These are phyloP conservation scores for Aureobasidium zeae DNA, from an alignment of 2,329 filamentous ascomycete genomes.

Conservation along the genomic window DNA sequence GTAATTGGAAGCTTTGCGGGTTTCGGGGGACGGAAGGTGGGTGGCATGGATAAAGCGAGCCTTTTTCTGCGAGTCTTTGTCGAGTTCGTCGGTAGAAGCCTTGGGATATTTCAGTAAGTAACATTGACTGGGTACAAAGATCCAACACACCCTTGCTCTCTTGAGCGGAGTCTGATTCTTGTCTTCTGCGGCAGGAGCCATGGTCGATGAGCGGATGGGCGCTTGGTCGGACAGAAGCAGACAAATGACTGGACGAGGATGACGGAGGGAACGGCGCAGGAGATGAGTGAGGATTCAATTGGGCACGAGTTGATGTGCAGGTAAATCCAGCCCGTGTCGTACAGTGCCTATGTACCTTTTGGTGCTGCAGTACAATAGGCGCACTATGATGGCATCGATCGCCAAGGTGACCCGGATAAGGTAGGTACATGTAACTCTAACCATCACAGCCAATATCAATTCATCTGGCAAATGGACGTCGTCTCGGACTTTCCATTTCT, in stretches of 20 bases:
- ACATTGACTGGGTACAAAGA: no score
- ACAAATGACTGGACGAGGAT: background rate
- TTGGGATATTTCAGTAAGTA: conserved; percentile 33
- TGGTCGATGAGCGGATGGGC: background rate
- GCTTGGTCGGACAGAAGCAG: background rate
- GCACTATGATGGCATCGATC: background rate
- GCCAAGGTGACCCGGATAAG: conserved; percentile 8
- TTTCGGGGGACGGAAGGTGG: conserved; percentile 74
- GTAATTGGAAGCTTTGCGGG: conserved; percentile 55
- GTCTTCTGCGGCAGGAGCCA: conserved; percentile 35
- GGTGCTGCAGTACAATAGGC: background rate
- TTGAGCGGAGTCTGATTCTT: conserved; percentile 67
- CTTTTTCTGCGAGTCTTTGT: conserved; percentile 60
- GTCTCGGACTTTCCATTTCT: conserved; percentile 25
- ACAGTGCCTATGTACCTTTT: no score
- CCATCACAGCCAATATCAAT: background rate
- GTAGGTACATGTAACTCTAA: background rate
- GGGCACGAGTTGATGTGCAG: background rate
- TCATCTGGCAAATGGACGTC: background rate
- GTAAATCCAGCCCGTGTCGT: background rate
- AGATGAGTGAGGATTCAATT: background rate
- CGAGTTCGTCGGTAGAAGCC: conserved; percentile 56
- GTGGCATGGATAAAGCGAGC: conserved; percentile 58
- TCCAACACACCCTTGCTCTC: conserved; percentile 59
- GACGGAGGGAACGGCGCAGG: background rate